Evolutionary conservation across 1,139 yeast species (phyloP).

Genomic region (Saccharomycopsis hybrid): DNA sequence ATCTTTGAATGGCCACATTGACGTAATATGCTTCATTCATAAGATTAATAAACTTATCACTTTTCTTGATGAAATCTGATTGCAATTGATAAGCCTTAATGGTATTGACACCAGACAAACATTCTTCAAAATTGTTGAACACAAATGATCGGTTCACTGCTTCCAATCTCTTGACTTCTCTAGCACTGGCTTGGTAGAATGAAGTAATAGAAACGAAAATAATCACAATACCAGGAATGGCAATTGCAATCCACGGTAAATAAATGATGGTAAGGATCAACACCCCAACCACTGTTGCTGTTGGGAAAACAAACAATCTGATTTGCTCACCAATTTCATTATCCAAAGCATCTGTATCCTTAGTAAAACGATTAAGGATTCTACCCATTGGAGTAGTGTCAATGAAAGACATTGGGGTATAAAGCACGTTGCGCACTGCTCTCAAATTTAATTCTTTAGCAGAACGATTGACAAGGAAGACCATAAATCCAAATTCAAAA

Average conservation of each 20-base stretch:
- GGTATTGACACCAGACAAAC: slow-evolving; percentile 49
- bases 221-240: slow-evolving; percentile 50
- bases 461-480: slow-evolving; percentile 23
- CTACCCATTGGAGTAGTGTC: slow-evolving; percentile 71
- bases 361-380: slow-evolving; percentile 66
- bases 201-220: slow-evolving; percentile 45
- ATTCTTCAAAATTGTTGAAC: slow-evolving; percentile 56
- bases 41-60: slow-evolving; percentile 35
- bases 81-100: slow-evolving; percentile 43
- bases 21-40: slow-evolving; percentile 54
- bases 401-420: slow-evolving; percentile 65
- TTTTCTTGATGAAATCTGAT: slow-evolving; percentile 37
- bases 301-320: slow-evolving; percentile 45
- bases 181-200: slow-evolving; percentile 54
- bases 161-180: slow-evolving; percentile 60
- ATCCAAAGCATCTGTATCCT: slow-evolving; percentile 79
- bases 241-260: slow-evolving; percentile 74
- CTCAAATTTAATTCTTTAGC: slow-evolving; percentile 36
- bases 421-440: slow-evolving; percentile 60
- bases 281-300: slow-evolving; percentile 54
- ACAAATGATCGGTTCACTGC: slow-evolving; percentile 57
- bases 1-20: slow-evolving; percentile 50
- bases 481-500: background rate
- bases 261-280: slow-evolving; percentile 62
- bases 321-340: slow-evolving; percentile 61